Percentiles rank a stretch among this genome's conserved stretches.
phyloP scores from a whole-genome alignment of 805 yeast genomes.

The Monosporozyma aquatica region DNA sequence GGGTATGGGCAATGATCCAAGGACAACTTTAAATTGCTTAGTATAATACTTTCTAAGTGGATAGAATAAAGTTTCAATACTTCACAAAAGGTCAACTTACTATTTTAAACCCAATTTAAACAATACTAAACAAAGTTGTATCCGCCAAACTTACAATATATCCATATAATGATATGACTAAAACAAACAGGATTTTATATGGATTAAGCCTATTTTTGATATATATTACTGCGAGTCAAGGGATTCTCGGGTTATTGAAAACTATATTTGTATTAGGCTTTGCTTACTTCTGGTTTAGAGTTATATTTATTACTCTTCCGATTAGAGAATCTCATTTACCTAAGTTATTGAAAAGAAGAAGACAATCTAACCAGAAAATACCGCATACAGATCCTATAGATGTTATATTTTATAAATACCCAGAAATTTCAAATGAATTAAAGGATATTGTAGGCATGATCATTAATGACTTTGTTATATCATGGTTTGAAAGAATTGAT shows the following conservation, averaged over 20 bases:
- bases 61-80: too few relatives aligned
- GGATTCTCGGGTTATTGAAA: background rate
- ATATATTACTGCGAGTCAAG: background rate
- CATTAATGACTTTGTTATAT: conserved; percentile 41
- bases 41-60: too few relatives aligned
- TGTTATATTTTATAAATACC: conserved; percentile 7
- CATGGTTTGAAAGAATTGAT: conserved; percentile 46
- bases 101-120: too few relatives aligned
- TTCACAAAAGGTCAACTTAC: too few relatives aligned
- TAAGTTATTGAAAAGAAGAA: background rate
- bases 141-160: too few relatives aligned
- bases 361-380: background rate
- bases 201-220: background rate
- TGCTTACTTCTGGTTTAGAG: background rate
- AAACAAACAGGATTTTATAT: background rate
- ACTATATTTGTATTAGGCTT: background rate
- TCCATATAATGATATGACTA: background rate
- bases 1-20: too few relatives aligned
- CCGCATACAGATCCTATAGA: background rate
- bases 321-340: background rate
- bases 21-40: too few relatives aligned
- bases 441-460: conserved; percentile 39
- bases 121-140: too few relatives aligned
- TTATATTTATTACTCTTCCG: background rate
- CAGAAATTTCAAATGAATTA: conserved; percentile 34